Conservation (phyloP, 768 basidiomycete species). For the Asterophora lycoperdoides region DNA sequence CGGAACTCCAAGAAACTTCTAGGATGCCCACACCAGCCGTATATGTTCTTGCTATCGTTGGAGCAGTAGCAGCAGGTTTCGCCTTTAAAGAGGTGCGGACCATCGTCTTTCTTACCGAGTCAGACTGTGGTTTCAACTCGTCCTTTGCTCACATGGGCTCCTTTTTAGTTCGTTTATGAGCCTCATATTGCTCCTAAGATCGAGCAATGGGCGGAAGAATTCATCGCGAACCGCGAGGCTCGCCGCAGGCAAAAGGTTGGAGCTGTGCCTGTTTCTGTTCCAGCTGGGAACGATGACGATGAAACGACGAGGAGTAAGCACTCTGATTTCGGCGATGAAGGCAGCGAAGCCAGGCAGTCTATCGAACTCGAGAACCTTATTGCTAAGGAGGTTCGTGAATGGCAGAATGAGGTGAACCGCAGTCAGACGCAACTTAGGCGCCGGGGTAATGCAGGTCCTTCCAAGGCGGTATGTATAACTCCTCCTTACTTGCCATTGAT, state of each 20-base stretch:
- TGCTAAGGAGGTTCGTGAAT: constrained; percentile 47
- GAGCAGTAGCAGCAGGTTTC: constrained; percentile 14
- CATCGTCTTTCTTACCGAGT: background rate
- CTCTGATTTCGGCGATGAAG: constrained; percentile 17
- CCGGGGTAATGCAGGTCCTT: constrained; percentile 24
- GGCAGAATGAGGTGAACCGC: constrained; percentile 42
- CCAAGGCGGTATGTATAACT: constrained; percentile 44
- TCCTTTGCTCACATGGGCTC: background rate
- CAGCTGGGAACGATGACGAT: constrained; percentile 24
- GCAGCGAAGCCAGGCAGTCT: constrained; percentile 17
- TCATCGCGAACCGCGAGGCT: constrained; percentile 29
- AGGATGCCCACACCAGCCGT: constrained; percentile 20
- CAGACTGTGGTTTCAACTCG: background rate
- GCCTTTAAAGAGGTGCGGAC: constrained; percentile 17
- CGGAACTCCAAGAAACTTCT: background rate
- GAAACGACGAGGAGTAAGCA: constrained; percentile 20
- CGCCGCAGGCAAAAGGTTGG: constrained; percentile 27
- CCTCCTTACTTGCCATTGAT: background rate
- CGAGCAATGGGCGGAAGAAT: constrained; percentile 44
- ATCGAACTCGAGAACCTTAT: constrained; percentile 53
- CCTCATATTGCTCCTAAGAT: constrained; percentile 63
- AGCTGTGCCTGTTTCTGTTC: constrained; percentile 14
- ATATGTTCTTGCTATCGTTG: constrained; percentile 13
- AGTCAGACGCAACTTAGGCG: constrained; percentile 27
- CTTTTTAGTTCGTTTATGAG: constrained; percentile 58